phyloP scores from a whole-genome alignment of 306 rosid genomes.

The Arachis hypogaea region DNA sequence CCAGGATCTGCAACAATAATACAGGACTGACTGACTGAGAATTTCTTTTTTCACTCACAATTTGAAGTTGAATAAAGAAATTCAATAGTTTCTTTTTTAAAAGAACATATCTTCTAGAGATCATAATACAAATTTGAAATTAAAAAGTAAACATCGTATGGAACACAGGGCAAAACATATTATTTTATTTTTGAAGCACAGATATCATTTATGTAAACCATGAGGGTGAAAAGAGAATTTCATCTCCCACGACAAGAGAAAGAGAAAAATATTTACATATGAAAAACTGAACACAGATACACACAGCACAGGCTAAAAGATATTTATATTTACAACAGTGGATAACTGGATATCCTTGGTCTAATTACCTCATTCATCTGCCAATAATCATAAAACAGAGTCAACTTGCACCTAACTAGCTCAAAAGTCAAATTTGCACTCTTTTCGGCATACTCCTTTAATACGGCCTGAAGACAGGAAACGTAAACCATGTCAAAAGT shows the following conservation, averaged over 20 bases:
- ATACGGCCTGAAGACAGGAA: constrained; percentile 55
- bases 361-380: constrained; percentile 88
- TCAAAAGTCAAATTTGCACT: constrained; percentile 54
- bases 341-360: constrained; percentile 11
- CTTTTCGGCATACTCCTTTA: constrained; percentile 56
- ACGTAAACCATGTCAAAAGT: constrained; percentile 30
- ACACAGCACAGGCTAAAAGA: not conserved
- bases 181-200: constrained; percentile 16
- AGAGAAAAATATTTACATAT: constrained; percentile 11
- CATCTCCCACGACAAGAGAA: not conserved
- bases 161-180: constrained; percentile 23
- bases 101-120: constrained; percentile 3
- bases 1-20: constrained; percentile 70
- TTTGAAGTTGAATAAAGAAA: constrained; percentile 30
- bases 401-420: constrained; percentile 86
- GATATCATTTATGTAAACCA: constrained; percentile 8
- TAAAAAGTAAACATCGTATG: constrained; percentile 21
- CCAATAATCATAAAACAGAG: constrained; percentile 92
- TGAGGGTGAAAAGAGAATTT: not conserved
- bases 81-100: not conserved
- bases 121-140: constrained; percentile 15
- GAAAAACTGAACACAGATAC: constrained; percentile 1
- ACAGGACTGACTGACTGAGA: constrained; percentile 2
- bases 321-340: constrained; percentile 15
- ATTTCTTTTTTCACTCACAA: constrained; percentile 14